These are phyloP conservation scores for Golovinomyces cichoracearum DNA, from an alignment of 2,329 filamentous ascomycete genomes.

Conservation along the genomic window DNA sequence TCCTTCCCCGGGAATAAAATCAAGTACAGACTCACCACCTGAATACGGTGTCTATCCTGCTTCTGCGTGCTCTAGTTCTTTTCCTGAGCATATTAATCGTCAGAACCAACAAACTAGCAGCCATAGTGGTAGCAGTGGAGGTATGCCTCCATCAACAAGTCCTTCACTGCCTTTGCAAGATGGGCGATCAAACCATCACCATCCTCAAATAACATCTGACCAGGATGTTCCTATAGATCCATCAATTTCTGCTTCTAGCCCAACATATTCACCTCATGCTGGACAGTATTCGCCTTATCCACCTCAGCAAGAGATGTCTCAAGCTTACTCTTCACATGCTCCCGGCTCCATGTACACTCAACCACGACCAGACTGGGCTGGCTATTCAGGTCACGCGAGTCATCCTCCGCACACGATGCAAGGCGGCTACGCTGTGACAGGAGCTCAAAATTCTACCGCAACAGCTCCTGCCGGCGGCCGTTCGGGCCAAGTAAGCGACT, in stretches of 20 bases:
- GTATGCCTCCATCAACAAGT: constrained; percentile 99
- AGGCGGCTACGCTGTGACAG: constrained; percentile 13
- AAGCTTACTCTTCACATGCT: constrained; percentile 41
- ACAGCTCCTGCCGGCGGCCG: constrained; percentile 26
- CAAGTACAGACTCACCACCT: constrained; percentile 42
- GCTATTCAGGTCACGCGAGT: constrained; percentile 32
- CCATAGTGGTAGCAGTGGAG: constrained; percentile 48
- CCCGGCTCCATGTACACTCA: constrained; percentile 36
- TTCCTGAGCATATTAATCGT: constrained; percentile 69
- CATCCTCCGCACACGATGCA: constrained; percentile 16
- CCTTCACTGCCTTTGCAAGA: constrained; percentile 75
- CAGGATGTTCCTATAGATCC: constrained; percentile 96
- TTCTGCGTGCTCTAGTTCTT: constrained; percentile 54
- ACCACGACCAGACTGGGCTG: constrained; percentile 48
- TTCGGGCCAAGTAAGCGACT: constrained; percentile 31
- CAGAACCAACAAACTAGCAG: constrained; percentile 56
- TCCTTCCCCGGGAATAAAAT: constrained; percentile 29
- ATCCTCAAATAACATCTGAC: constrained; percentile 72
- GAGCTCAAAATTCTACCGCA: constrained; percentile 23
- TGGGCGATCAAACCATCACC: constrained; percentile 50
- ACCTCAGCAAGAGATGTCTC: constrained; percentile 62
- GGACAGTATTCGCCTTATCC: constrained; percentile 70
- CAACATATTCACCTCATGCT: constrained; percentile 51
- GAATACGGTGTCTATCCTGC: constrained; percentile 61
- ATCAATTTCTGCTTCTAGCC: constrained; percentile 79